phyloP scores from a whole-genome alignment of 2,329 filamentous ascomycete genomes.

The Stenocarpella maydis region DNA sequence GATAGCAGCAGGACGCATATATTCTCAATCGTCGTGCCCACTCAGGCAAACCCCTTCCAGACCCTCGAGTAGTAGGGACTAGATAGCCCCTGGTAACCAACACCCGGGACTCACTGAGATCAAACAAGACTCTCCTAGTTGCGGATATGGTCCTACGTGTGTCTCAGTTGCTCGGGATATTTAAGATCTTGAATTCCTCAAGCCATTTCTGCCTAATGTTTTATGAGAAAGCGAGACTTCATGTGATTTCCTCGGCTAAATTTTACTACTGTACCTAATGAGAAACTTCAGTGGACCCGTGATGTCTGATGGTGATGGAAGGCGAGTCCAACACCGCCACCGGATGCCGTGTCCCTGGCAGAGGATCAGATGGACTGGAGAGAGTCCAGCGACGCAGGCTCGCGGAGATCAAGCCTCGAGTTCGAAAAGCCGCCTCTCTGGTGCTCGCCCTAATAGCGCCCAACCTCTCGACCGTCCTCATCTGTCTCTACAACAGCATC shows the following conservation, averaged over 20 bases:
- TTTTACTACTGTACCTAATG: neutral
- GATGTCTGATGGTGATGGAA: neutral
- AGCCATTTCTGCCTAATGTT: no score
- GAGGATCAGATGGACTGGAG: neutral
- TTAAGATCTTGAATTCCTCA: no score
- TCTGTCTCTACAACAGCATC: slow-evolving; percentile 21
- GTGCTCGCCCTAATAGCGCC: neutral
- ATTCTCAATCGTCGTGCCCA: no score
- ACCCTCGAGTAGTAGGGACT: no score
- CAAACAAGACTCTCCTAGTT: no score
- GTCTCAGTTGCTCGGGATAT: no score
- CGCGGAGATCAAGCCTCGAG: neutral
- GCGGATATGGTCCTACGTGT: no score
- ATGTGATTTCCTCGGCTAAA: neutral
- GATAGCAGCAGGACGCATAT: no score
- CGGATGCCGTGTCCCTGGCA: neutral
- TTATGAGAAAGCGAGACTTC: neutral
- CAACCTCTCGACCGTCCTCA: neutral
- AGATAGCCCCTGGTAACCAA: no score
- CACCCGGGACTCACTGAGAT: no score
- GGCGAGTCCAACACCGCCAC: neutral
- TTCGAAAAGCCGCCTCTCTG: neutral
- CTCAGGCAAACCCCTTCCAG: no score
- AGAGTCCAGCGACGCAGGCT: neutral
- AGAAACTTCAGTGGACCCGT: no score